Conservation (phyloP, 208 protist genomes). For the Entamoeba moshkovskii region DNA sequence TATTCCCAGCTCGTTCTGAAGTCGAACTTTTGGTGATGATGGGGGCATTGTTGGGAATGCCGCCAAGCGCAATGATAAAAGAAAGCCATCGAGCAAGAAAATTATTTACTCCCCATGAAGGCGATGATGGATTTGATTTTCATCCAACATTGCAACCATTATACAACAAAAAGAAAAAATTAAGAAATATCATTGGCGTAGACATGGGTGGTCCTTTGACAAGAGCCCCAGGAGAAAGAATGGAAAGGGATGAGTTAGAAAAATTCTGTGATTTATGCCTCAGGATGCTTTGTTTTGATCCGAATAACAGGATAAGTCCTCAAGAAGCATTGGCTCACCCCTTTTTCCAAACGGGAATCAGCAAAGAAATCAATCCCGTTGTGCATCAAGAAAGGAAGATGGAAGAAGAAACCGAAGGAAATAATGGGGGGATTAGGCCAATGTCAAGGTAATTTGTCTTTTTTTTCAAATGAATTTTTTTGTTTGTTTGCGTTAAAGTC, state of each 20-base stretch:
- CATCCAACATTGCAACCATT: slow-evolving; percentile 33
- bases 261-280: slow-evolving; percentile 39
- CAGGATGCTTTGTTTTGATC: slow-evolving; percentile 37
- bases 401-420: not conserved
- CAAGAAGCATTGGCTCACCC: slow-evolving; percentile 52
- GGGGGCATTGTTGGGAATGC: not conserved
- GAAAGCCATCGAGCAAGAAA: not conserved
- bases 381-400: not conserved
- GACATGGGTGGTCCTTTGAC: not conserved
- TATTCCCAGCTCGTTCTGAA: slow-evolving; percentile 80
- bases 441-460: too few relatives aligned
- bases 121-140: slow-evolving; percentile 35
- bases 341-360: slow-evolving; percentile 49
- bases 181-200: slow-evolving; percentile 33
- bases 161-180: slow-evolving; percentile 12
- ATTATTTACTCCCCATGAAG: not conserved
- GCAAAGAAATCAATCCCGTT: not conserved
- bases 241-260: slow-evolving; percentile 16
- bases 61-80: not conserved
- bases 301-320: slow-evolving; percentile 37
- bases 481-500: too few relatives aligned
- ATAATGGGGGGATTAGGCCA: too few relatives aligned
- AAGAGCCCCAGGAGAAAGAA: not conserved
- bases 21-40: slow-evolving; percentile 24
- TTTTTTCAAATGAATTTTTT: too few relatives aligned